Percentiles rank a stretch among this genome's conserved stretches.
phyloP scores from a whole-genome alignment of 2,329 filamentous ascomycete species.

The Monosporascus sp. region DNA sequence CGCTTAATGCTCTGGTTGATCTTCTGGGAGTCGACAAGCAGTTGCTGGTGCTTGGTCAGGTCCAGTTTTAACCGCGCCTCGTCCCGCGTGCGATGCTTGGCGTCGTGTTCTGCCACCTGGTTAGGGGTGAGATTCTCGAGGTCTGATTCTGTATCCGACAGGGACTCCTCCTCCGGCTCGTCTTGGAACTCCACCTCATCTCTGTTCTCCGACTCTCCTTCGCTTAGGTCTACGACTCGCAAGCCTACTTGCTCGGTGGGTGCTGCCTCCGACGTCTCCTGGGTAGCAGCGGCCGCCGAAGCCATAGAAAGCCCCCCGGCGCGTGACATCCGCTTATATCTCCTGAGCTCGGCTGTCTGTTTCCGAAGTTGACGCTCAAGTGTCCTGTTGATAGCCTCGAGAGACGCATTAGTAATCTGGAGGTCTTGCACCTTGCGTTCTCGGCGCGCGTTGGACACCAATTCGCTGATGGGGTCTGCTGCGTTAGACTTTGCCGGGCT shows the following conservation, averaged over 20 bases:
- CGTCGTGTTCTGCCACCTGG: constrained; percentile 35
- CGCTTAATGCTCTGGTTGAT: constrained; percentile 92
- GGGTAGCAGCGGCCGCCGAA: constrained; percentile 38
- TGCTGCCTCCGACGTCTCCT: constrained; percentile 38
- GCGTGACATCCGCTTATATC: constrained; percentile 80
- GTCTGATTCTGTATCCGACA: constrained; percentile 35
- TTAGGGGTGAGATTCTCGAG: constrained; percentile 36
- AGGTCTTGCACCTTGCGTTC: constrained; percentile 95
- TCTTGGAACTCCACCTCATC: constrained; percentile 20
- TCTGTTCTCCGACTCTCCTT: constrained; percentile 33
- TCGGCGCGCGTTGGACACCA: constrained; percentile 80
- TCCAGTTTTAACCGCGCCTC: constrained; percentile 81
- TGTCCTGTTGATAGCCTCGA: constrained; percentile 91
- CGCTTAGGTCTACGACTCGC: constrained; percentile 47
- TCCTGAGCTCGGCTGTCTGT: constrained; percentile 80
- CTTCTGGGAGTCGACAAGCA: constrained; percentile 85
- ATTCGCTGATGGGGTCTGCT: constrained; percentile 62
- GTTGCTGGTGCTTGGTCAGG: constrained; percentile 79
- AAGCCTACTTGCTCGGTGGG: constrained; percentile 38
- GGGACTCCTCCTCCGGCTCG: constrained; percentile 47
- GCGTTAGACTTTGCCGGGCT: constrained; percentile 56
- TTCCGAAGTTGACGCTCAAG: constrained; percentile 88
- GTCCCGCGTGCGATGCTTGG: constrained; percentile 62
- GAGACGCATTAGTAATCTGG: constrained; percentile 92
- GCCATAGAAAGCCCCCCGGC: constrained; percentile 67